These are phyloP conservation scores for Mycocalia duriaeana DNA, from an alignment of 1,284 basidiomycete genomes.

Conservation along the genomic window DNA sequence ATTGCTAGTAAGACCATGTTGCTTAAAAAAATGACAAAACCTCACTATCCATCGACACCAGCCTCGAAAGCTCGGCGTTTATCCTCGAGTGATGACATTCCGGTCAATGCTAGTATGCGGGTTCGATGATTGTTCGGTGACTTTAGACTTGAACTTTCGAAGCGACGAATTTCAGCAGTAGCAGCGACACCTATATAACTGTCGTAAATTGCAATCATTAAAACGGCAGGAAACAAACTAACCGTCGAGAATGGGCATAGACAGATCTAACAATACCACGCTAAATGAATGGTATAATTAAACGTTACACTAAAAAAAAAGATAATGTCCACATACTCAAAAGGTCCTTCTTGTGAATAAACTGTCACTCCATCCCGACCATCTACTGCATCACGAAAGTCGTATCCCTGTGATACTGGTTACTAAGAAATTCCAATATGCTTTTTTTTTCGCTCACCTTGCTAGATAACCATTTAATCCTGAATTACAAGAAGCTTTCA, in stretches of 20 bases:
- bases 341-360: conserved; percentile 63
- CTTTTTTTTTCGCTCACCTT: conserved; percentile 42
- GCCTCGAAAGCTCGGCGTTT: conserved; percentile 88
- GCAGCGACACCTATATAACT: conserved; percentile 65
- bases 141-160: conserved; percentile 56
- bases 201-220: not conserved
- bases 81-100: conserved; percentile 89
- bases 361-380: conserved; percentile 81
- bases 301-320: conserved; percentile 2
- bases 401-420: conserved; percentile 70
- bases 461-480: conserved; percentile 76
- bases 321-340: conserved; percentile 67
- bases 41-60: conserved; percentile 93
- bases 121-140: conserved; percentile 25
- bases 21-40: too few relatives aligned
- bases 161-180: conserved; percentile 75
- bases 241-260: conserved; percentile 92
- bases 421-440: too few relatives aligned
- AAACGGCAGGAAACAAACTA: conserved; percentile 11
- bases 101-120: conserved; percentile 87
- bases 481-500: conserved; percentile 39
- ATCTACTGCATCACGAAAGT: conserved; percentile 76
- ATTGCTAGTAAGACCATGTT: too few relatives aligned
- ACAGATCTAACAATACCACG: conserved; percentile 83
- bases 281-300: conserved; percentile 32